Evolutionary conservation across 148 eudicot genomes (phyloP).

Genomic region (Beta vulgaris): DNA sequence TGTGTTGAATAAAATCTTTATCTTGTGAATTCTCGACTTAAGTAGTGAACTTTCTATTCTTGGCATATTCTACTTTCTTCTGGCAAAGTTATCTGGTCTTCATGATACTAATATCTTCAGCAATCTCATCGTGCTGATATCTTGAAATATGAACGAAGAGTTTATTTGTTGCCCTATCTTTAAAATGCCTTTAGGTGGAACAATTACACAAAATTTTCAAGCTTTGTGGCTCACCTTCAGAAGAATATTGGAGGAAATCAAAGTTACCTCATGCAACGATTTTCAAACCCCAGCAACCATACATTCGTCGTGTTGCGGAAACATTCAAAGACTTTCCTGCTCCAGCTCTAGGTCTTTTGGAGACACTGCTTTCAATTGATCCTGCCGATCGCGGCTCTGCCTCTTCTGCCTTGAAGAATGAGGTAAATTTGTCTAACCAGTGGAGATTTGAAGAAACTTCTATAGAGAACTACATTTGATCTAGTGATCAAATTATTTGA

Average conservation of each 20-base stretch:
- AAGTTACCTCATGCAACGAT: slow-evolving; percentile 90
- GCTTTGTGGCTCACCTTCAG: slow-evolving; percentile 98
- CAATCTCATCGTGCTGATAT: neutral
- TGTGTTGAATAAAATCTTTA: too few species aligned
- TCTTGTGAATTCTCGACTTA: too few species aligned
- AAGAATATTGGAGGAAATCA: slow-evolving; percentile 94
- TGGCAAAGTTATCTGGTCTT: neutral
- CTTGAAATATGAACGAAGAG: slow-evolving; percentile 8
- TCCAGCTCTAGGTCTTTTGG: slow-evolving; percentile 76
- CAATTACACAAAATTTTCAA: slow-evolving; percentile 94
- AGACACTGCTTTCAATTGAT: slow-evolving; percentile 78
- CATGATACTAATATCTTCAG: neutral
- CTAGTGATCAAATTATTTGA: neutral
- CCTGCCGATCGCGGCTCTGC: slow-evolving; percentile 93
- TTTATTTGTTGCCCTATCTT: slow-evolving; percentile 9
- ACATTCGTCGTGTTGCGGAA: slow-evolving; percentile 65
- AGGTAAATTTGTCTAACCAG: slow-evolving; percentile 43
- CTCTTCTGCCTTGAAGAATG: slow-evolving; percentile 68
- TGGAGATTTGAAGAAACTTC: neutral
- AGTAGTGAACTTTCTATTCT: neutral
- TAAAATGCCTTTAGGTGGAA: slow-evolving; percentile 58
- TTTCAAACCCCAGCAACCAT: slow-evolving; percentile 93
- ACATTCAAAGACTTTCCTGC: slow-evolving; percentile 79
- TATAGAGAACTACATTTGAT: neutral
- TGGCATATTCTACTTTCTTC: neutral